Evolutionary conservation across 2,329 filamentous ascomycete species (phyloP), one percentile per base, ranked within the genome.

Genomic region (Neophaeococcomyces mojaviensis): DNA sequence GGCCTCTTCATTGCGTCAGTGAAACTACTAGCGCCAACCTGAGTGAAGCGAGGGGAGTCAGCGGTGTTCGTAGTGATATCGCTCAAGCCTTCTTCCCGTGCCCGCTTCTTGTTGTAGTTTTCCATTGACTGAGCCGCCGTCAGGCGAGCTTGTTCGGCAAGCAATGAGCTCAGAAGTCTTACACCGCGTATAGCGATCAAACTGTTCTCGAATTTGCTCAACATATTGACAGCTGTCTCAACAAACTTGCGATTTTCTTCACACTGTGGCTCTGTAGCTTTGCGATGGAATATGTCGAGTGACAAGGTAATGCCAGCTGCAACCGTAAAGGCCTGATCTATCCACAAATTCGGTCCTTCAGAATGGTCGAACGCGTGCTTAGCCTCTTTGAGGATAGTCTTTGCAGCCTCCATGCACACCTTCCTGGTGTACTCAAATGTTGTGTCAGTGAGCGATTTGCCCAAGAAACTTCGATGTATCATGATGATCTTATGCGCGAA

Each of bases 401-500:
- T 63, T 18, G 68, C 62, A 2, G 67, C 64, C 9, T 60, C 64
- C 36, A 64, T 59, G 42, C 66, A 69, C 0, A 68, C 68, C 55
- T 65, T 64, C 18, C 68, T 60, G 7, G 64, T 69, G 46, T 69
- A 67, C 2, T 61, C 61, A 44, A 67, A 71, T n/a, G 64, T 61
- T 1, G 58, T 59, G 33, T 67, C 65, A 2, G 63, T 66, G 50
- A 70, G 69, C 39, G 66, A 68, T 33, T 61, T 56, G 32, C 64
- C 64, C 2, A 70, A 52, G 44, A 69, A 70, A 32, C 62, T 64
- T 35, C 69, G 61, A 39, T 55, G 53, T 12, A 68, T 61, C 68
- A 69, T 70, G 49, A 71, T 69, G n/a, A 68, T 63, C 47, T 71
- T 70, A 32, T 71, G 68, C 7, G 62, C 61, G 8, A 59, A 56